Evolutionary conservation across 805 yeast species (phyloP), one percentile per base, ranked within the genome.

Genomic region (Wickerhamomyces ciferrii): DNA sequence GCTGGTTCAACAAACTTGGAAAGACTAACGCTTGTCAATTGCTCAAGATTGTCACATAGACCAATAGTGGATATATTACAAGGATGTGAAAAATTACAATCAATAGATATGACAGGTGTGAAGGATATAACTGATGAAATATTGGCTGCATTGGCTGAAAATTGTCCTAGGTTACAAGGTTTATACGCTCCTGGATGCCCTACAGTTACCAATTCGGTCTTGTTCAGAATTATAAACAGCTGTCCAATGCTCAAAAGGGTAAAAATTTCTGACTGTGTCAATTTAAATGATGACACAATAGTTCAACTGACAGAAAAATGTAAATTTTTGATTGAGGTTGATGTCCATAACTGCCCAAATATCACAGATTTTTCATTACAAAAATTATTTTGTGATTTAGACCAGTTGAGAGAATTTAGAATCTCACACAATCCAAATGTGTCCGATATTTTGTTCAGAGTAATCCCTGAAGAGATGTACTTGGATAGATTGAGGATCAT

Each of bases 71-170:
- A 67, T 2, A 79, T 89, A 5, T 65, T 92, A 29, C 60, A 69
- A 43, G 79, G 80, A 19, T 89, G 96, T 64, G 74, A 75, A 49
- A 74, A 79, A 50, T 69, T 92, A 48, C 96, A 87, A 63, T 85
- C 95, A 39, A 83, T 92, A 43, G 98, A 92, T 66, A 73, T 92
- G 55, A 84, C 96, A 0, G 94, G 94, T 9, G 84, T 88, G 5
- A 73, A 72, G 39, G 80, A 76, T 50, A 70, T 84, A 25, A 69
- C 75, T n/a, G 97, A 91, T 68, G 80, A 75, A 39, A 80, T 90
- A 5, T 79, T 89, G 48, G 54, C 66, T 25, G 79, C 86, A 7
- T 71, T 92, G 52, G 89, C 96, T 3, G 60, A 61, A 9, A 74
- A 79, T 56, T 91, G 97, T 63, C 76, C 78, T 34, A 69, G 92